Evolutionary conservation across 306 rosid genomes (phyloP), one percentile per base, ranked within the genome.

Genomic region (Lithocarpus polystachyus): DNA sequence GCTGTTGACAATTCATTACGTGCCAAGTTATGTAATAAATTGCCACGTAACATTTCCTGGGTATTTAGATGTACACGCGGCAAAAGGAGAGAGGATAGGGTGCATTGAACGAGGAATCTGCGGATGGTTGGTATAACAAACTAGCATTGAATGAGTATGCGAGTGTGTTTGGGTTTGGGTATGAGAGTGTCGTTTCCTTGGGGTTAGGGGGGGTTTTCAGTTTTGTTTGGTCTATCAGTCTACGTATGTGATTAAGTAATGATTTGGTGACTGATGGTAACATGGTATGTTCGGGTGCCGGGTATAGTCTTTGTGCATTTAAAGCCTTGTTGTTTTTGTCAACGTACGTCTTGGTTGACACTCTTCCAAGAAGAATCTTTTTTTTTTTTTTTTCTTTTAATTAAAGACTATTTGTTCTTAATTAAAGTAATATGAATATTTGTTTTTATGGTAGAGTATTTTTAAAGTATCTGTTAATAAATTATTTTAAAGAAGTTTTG

Each of bases 101-200:
- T 80, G 78, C 82, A 70, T 54, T 40, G 71, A 82, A 56, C 10
- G 52, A 33, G 76, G 72, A 74, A 73, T 54, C 5, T 56, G 72
- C 76, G 76, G 52, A 29, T 54, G 73, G 82, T 74, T 0, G 55
- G 22, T 19, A 14, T 13, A 74, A 12, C 12, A 43, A 78, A 7
- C 45, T 37, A 0, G 45, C 45, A 7, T 37, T 37, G 11, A 37
- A 37, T 37, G 45, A 24, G 62, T 7, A 6, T 53, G n/a, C n/a
- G 5, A 15, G 14, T 57, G 22, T 24, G 64, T 57, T n/a, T 57
- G 14, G 64, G 11, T 7, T 57, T 23, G 28, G 4, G 31, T 26
- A 18, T 31, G 10, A 57, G 74, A 52, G 37, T 48, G 53, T 48
- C 4, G 1, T 48, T 3, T 3, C 53, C 53, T 12, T 10, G 1